Evolutionary conservation across 2,329 filamentous ascomycete genomes (phyloP).

Genomic region (Fusarium sp.): DNA sequence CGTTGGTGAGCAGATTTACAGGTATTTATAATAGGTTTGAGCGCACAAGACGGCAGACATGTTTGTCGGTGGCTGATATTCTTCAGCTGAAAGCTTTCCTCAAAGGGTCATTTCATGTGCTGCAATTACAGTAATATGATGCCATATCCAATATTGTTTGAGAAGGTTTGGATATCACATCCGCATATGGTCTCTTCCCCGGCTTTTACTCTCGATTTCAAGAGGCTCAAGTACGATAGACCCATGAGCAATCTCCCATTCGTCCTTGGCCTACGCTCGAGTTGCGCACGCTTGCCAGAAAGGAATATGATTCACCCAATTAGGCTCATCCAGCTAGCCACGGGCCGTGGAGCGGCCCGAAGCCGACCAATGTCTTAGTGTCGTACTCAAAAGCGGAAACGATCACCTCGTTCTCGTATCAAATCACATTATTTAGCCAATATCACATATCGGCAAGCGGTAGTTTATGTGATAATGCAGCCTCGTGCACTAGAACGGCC

Average conservation of each 20-base stretch:
- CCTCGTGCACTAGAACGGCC: background rate
- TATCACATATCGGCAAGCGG: background rate
- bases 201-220: accelerated
- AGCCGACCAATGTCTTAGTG: background rate
- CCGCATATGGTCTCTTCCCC: background rate
- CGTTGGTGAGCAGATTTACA: background rate
- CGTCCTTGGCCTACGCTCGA: background rate
- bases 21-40: background rate
- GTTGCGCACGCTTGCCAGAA: background rate
- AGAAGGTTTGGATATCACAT: background rate
- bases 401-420: background rate
- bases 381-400: background rate
- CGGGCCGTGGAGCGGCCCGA: background rate
- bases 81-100: background rate
- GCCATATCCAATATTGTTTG: background rate
- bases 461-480: background rate
- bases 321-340: background rate
- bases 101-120: background rate
- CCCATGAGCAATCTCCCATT: background rate
- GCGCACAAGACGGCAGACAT: accelerated
- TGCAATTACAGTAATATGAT: background rate
- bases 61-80: background rate
- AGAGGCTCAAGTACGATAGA: background rate
- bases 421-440: background rate
- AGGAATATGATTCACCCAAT: background rate